A percentile compares a stretch with the other conserved stretches of the same genome.
phyloP scores from a whole-genome alignment of 495 filamentous ascomycete species.

The Trichoderma asperelloides region DNA sequence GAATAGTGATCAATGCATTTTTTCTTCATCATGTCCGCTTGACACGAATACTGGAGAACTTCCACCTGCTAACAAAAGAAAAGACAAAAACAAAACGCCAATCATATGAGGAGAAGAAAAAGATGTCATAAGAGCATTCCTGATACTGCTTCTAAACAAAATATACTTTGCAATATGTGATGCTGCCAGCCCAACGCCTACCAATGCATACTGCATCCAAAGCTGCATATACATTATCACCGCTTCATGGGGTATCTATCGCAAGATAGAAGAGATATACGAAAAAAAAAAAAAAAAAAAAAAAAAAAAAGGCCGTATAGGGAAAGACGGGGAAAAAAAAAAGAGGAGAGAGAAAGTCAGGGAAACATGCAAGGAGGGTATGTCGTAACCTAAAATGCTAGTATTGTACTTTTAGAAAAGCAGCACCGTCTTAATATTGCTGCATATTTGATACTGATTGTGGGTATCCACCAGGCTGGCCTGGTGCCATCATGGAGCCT shows the following conservation, averaged over 20 bases:
- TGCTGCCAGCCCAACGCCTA: conserved; percentile 3
- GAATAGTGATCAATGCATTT: not conserved
- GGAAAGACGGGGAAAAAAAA: not conserved
- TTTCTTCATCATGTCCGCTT: not conserved
- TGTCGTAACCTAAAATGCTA: not conserved
- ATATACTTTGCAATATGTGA: not conserved
- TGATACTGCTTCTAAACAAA: not conserved
- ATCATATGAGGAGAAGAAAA: not conserved
- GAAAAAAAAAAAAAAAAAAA: not conserved
- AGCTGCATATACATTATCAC: conserved; percentile 2
- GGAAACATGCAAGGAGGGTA: conserved; percentile 1
- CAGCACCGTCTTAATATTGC: conserved; percentile 16
- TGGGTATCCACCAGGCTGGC: conserved; percentile 12
- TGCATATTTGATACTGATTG: not conserved
- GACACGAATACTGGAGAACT: not conserved
- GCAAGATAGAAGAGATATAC: conserved; percentile 2
- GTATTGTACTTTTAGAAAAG: not conserved
- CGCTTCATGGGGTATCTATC: not conserved
- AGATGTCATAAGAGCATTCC: not conserved
- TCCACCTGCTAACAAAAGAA: not conserved
- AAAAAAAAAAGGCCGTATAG: not conserved
- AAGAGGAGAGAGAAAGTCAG: not conserved
- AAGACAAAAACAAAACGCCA: not conserved
- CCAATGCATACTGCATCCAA: conserved; percentile 5
- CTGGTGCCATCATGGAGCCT: conserved; percentile 20